Evolutionary conservation across 2,329 filamentous ascomycete genomes (phyloP).

Genomic region (Exophiala oligosperma): DNA sequence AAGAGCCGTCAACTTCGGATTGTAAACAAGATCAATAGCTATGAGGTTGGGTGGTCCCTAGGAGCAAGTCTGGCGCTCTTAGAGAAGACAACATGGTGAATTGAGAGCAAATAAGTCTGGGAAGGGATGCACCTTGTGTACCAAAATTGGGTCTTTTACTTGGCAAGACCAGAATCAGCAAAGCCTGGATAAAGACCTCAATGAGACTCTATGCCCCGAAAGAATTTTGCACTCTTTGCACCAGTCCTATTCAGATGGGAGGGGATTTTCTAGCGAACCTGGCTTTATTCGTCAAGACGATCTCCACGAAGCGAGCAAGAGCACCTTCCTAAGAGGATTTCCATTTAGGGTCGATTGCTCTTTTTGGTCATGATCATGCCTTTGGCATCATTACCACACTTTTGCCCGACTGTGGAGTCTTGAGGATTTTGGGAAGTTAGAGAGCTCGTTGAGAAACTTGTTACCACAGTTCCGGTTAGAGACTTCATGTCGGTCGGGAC

Average conservation of each 20-base stretch:
- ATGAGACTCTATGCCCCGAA: too few species aligned
- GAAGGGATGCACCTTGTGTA: background rate
- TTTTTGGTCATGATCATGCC: background rate
- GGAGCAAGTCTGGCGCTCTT: slow-evolving; percentile 89
- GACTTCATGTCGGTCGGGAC: too few species aligned
- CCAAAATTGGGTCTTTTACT: background rate
- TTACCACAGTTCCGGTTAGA: too few species aligned
- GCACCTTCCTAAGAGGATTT: background rate
- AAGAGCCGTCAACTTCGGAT: slow-evolving; percentile 95
- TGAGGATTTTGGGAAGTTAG: too few species aligned
- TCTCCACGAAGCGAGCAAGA: background rate
- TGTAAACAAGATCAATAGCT: slow-evolving; percentile 97
- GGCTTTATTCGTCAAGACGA: too few species aligned
- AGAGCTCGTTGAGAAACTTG: too few species aligned
- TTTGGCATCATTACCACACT: background rate
- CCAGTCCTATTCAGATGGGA: too few species aligned
- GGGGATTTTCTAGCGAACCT: too few species aligned
- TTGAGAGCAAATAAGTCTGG: background rate
- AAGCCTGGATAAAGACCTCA: too few species aligned
- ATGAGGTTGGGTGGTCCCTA: slow-evolving; percentile 96
- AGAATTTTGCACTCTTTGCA: too few species aligned
- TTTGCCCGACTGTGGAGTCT: too few species aligned
- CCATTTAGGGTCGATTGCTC: background rate
- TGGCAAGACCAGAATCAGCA: too few species aligned
- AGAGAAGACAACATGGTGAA: slow-evolving; percentile 69